These are phyloP conservation scores for Ambrosia trifida DNA, from an alignment of 129 eudicot genomes.

Conservation along the genomic window DNA sequence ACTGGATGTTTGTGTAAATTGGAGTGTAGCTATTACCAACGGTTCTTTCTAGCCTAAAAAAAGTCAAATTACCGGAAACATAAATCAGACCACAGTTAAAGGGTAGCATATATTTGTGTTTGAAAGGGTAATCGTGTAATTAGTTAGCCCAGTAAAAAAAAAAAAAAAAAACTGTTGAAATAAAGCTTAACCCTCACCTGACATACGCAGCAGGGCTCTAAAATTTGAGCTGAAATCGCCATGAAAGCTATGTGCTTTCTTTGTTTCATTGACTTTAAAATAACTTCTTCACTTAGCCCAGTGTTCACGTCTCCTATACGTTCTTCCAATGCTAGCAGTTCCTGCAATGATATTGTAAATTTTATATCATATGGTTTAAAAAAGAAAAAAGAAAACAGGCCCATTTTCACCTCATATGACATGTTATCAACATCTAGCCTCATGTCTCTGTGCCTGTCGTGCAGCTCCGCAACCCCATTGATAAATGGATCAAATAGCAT, in stretches of 20 bases:
- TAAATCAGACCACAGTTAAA: not conserved
- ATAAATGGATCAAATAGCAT: constrained; percentile 67
- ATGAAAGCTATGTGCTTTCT: constrained; percentile 40
- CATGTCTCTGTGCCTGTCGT: constrained; percentile 80
- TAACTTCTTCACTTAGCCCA: constrained; percentile 64
- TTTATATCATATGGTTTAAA: not conserved
- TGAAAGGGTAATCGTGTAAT: not conserved
- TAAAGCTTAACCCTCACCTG: constrained; percentile 42
- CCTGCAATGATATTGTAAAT: constrained; percentile 42
- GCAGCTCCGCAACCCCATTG: constrained; percentile 65
- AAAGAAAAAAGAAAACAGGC: not conserved
- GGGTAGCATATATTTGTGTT: not conserved
- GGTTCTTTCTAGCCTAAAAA: not conserved
- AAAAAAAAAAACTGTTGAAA: not conserved
- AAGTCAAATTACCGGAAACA: not conserved
- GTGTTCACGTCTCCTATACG: constrained; percentile 76
- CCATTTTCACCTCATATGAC: constrained; percentile 75
- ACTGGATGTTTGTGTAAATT: not conserved
- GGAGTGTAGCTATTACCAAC: not conserved
- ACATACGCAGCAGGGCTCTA: constrained; percentile 66
- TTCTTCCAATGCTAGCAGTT: constrained; percentile 77
- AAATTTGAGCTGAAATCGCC: constrained; percentile 34
- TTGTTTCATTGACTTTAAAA: constrained; percentile 51
- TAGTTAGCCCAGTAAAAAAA: not conserved
- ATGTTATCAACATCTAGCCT: constrained; percentile 89